Evolutionary conservation across 352 stramenopile genomes (phyloP), one percentile per base, ranked within the genome.

Genomic region (Phytopythium kandeliae): DNA sequence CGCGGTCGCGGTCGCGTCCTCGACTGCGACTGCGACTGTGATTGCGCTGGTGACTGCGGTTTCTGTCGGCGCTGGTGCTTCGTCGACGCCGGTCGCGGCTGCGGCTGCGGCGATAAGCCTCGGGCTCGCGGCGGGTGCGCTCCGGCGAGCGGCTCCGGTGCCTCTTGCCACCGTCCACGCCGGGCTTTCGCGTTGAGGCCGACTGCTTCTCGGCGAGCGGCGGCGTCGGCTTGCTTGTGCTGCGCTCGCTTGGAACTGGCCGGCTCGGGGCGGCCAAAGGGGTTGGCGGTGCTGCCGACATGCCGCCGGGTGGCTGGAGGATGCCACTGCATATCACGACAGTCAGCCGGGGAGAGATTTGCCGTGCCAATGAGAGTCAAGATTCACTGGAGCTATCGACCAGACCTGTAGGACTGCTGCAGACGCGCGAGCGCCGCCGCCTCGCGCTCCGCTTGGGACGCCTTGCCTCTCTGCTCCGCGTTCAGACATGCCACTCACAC

Each of bases 341-440:
- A n/a, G n/a, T n/a, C n/a, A n/a, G n/a, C n/a, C n/a, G n/a, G n/a
- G n/a, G n/a, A n/a, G n/a, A n/a, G n/a, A n/a, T n/a, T n/a, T n/a
- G n/a, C n/a, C n/a, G n/a, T n/a, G n/a, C n/a, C n/a, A n/a, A n/a
- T n/a, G n/a, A n/a, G n/a, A n/a, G n/a, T n/a, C n/a, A n/a, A n/a
- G n/a, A n/a, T n/a, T n/a, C n/a, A n/a, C n/a, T n/a, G n/a, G n/a
- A n/a, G n/a, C n/a, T n/a, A n/a, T 33, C 5, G 28, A 33, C 28
- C 25, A 33, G 38, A 89, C 78, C 76, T 85, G 69, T 94, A 94
- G 12, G 78, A 87, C 34, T 91, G 78, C 54, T 89, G 78, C 38
- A 94, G 48, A 26, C 83, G 74, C 51, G 80, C 80, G 12, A 94
- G 71, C 28, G 83, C 83, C n/a, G 83, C 83, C 16, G 80, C 83